These are phyloP conservation scores for Rossbeevera mucosa DNA, from an alignment of 768 basidiomycete species.

Conservation along the genomic window DNA sequence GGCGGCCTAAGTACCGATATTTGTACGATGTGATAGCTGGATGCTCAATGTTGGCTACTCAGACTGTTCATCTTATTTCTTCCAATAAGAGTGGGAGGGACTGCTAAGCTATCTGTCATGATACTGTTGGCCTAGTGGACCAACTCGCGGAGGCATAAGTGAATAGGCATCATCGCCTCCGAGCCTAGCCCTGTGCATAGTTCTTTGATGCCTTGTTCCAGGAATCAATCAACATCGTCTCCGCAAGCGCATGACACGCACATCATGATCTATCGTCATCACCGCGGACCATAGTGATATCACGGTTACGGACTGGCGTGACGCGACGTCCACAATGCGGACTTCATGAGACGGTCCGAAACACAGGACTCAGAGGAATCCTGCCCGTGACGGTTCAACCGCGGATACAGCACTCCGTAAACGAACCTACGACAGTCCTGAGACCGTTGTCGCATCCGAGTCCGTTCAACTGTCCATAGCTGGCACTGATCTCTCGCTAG, in stretches of 20 bases:
- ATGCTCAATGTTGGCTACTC: neutral
- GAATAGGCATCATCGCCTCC: neutral
- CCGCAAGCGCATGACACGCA: neutral
- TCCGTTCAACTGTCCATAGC: neutral
- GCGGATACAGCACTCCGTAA: neutral
- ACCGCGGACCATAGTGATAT: neutral
- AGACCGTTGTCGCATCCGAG: neutral
- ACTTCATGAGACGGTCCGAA: neutral
- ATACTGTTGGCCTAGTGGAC: too few species aligned
- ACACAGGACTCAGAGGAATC: neutral
- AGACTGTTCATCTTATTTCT: too few species aligned
- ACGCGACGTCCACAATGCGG: neutral
- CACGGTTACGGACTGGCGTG: neutral
- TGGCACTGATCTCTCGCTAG: neutral
- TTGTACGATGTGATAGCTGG: neutral
- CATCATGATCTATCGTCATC: neutral
- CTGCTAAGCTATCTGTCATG: too few species aligned
- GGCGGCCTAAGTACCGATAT: neutral
- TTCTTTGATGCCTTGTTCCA: too few species aligned
- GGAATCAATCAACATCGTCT: neutral
- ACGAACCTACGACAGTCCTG: neutral
- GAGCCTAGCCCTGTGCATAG: too few species aligned
- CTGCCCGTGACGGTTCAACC: neutral
- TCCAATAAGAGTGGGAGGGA: too few species aligned
- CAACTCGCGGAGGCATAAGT: too few species aligned